Base-by-base conservation (phyloP, 2,329 filamentous ascomycete species). In the Fusarium equiseti region DNA sequence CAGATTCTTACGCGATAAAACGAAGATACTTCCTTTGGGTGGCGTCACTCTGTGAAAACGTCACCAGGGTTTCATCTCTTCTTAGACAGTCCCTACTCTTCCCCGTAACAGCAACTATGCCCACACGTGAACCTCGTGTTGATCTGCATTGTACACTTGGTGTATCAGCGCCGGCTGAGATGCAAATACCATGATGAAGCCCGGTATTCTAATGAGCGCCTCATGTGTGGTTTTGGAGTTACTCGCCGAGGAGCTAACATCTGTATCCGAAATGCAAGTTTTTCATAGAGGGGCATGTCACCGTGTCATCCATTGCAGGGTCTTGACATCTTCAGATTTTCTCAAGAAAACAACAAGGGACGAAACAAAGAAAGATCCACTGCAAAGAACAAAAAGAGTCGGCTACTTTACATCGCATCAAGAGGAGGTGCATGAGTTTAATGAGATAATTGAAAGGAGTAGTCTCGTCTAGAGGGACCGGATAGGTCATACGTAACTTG, bases 1-100 rank as follows among this genome's bases (percentile, higher is more conserved):
- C 68, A 85, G 85, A 58, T 92, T 92, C 75, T 82, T 90, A 29
- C 87, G 85, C 72, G 90, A 93, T 79, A 83, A 84, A 68, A 88
- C 87, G 73, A 90, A 88, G 81, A 84, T 92, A 51, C 81, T 93
- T 48, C 84, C 85, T 57, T 81, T 91, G 70, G 87, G 88, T 71
- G 79, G 82, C 63, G 81, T 87, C 69, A 75, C 77, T 60, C 73
- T 82, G 35, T 82, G 68, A 79, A 53, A 54, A 58, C 38, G 22
- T 40, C 35, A 16, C 48, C 48, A 44, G 57, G 46, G 26, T 44
- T 31, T 20, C 16, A 24, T 62, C 45, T 64, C 44, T 40, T 38
- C 45, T 38, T 52, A 59, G 49, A 56, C 60, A 52, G 38, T n/a
- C 43, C 45, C 50, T 58, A 43, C 43, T 35, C 44, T 50, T 42